Conservation (phyloP, 306 rosid genomes). For the Quercus glauca region DNA sequence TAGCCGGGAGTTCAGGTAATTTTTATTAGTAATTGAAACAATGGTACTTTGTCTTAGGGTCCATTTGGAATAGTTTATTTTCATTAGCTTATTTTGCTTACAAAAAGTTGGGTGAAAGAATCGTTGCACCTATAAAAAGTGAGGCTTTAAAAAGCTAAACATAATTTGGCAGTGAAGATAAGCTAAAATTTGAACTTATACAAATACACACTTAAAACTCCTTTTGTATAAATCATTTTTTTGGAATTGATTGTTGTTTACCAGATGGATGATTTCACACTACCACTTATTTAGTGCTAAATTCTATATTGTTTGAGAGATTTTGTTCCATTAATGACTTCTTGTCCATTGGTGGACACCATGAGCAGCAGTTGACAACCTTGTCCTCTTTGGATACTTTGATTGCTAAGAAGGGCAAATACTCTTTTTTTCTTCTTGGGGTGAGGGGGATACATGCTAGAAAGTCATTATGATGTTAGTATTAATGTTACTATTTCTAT, state of each 20-base stretch:
- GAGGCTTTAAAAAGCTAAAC: too few relatives aligned
- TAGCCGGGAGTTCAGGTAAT: conserved; percentile 80
- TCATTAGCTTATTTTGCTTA: background rate
- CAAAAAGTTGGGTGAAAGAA: too few relatives aligned
- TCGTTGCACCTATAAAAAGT: too few relatives aligned
- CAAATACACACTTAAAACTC: too few relatives aligned
- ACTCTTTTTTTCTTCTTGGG: too few relatives aligned
- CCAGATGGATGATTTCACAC: background rate
- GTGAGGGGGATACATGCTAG: too few relatives aligned
- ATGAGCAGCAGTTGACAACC: background rate
- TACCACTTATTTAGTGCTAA: background rate
- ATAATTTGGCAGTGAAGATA: too few relatives aligned
- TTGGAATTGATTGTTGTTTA: too few relatives aligned
- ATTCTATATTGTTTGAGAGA: background rate
- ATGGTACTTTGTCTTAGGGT: background rate
- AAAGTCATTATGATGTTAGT: too few relatives aligned
- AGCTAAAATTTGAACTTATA: too few relatives aligned
- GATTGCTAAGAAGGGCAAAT: background rate
- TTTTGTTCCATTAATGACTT: background rate
- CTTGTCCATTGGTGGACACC: background rate
- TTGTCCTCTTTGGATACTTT: background rate
- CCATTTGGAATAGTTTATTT: background rate
- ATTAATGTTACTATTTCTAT: too few relatives aligned
- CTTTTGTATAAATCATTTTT: too few relatives aligned
- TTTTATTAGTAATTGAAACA: conserved; percentile 11